A percentile compares a stretch with the other conserved stretches of the same genome.
Conservation (phyloP, 352 stramenopile species). For the Globisporangium okanoganense region DNA sequence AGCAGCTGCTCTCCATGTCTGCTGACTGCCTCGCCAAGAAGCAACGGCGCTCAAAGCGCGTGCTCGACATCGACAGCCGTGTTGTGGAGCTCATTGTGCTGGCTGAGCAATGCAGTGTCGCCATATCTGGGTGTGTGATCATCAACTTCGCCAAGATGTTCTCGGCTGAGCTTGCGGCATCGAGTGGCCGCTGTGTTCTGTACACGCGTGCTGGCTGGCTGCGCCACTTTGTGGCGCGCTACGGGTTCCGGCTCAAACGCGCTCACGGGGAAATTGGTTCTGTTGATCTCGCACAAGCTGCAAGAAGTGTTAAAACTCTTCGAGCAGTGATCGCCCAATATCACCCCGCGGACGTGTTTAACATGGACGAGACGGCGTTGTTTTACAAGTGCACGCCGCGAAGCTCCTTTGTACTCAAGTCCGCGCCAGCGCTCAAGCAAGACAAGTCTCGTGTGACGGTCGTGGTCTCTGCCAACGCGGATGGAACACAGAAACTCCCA, state of each 20-base stretch:
- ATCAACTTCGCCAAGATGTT: neutral
- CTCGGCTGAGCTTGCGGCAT: neutral
- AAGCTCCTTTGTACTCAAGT: neutral
- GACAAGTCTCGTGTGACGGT: too few species aligned
- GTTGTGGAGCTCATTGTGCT: neutral
- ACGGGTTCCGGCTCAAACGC: neutral
- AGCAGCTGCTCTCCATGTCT: neutral
- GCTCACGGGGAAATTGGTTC: neutral
- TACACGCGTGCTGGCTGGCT: neutral
- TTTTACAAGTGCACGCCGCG: too few species aligned
- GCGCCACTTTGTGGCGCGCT: neutral
- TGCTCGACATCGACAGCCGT: neutral
- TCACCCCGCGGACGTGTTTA: neutral
- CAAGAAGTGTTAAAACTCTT: neutral
- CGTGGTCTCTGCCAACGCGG: too few species aligned
- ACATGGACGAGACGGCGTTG: too few species aligned
- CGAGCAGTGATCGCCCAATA: neutral
- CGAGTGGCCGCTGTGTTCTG: neutral
- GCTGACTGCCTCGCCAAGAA: neutral
- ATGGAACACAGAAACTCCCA: too few species aligned
- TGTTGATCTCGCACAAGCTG: neutral
- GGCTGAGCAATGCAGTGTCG: neutral
- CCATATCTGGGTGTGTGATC: neutral
- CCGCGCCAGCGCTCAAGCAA: too few species aligned
- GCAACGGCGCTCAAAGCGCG: neutral